Base-by-base conservation (phyloP, 331 rosid species). In the Stylosanthes scabra region DNA sequence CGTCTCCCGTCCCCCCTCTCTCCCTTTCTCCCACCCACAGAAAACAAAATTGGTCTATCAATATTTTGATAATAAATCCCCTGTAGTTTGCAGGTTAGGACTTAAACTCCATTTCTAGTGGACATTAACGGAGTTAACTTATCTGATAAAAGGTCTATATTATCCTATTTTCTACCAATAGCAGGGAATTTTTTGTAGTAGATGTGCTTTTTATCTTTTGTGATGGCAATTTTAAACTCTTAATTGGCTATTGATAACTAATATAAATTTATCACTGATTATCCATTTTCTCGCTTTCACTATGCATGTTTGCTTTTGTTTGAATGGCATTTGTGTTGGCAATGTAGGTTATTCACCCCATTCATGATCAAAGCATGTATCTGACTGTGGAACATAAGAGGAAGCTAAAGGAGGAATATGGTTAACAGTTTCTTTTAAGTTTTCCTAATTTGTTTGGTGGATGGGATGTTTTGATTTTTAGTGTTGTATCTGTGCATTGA, bases 391-490 rank as follows among this genome's bases (percentile, higher is more conserved):
- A 83, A 70, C 93, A 90, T 85, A 90, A 88, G 74, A 78, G 70
- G 79, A 90, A 76, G 86, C 90, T 90, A 20, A 90, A 88, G 78
- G 80, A 86, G 83, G 94, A 91, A 77, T 88, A 74, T 82, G 97
- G 97, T 91, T 46, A 72, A 87, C 69, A 54, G 13, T 70, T 8
- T 66, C 50, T 8, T 8, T 9, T 14, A 51, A 49, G 39, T 5
- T 4, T 49, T 49, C n/a, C 54, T 7, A 46, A 7, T 46, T 4
- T 12, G 14, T 49, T 49, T 49, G 54, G 16, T 49, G 16, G n/a
- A 13, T 49, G 54, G 54, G 15, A 59, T 78, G 47, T 25, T 63
- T 78, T 64, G 72, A 57, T 14, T 41, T 57, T 12, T n/a, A n/a
- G 12, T 62, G 4, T 12, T 59, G 39, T 64, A 7, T 65, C 7